phyloP scores from a whole-genome alignment of 352 stramenopile genomes.

The Globisporangium lucens region DNA sequence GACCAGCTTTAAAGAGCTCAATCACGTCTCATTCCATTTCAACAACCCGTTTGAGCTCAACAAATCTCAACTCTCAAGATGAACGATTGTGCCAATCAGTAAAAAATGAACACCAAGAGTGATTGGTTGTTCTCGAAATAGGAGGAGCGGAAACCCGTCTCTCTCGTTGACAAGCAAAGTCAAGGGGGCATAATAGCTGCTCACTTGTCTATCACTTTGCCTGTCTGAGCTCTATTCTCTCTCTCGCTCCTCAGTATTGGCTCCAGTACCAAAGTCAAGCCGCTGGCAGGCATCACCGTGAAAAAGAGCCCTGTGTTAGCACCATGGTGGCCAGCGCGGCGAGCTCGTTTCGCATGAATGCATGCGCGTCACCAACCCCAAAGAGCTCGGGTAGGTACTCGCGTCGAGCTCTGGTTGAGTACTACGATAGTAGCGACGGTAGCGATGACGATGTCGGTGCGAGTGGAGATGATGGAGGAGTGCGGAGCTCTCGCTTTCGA shows the following conservation, averaged over 20 bases:
- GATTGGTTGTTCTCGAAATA: not conserved
- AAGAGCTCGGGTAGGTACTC: conserved; percentile 4
- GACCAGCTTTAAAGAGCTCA: no score
- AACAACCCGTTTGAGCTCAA: no score
- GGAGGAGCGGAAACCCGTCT: not conserved
- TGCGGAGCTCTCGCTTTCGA: conserved; percentile 32
- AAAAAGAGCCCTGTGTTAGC: not conserved
- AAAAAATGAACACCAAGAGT: no score
- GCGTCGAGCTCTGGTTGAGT: not conserved
- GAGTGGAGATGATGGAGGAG: not conserved
- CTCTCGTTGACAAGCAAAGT: not conserved
- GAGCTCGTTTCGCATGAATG: conserved; percentile 11
- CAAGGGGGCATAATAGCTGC: not conserved
- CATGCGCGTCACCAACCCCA: not conserved
- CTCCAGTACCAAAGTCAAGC: not conserved
- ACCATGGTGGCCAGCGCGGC: conserved; percentile 10
- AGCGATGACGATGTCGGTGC: not conserved
- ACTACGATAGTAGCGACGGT: not conserved
- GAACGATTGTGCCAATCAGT: no score
- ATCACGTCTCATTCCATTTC: no score
- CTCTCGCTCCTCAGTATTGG: not conserved
- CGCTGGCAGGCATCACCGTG: not conserved
- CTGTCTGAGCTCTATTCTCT: not conserved
- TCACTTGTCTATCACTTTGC: not conserved
- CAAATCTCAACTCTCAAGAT: no score